Conservation (phyloP, 306 rosid genomes). For the Sechiopsis laciniata region DNA sequence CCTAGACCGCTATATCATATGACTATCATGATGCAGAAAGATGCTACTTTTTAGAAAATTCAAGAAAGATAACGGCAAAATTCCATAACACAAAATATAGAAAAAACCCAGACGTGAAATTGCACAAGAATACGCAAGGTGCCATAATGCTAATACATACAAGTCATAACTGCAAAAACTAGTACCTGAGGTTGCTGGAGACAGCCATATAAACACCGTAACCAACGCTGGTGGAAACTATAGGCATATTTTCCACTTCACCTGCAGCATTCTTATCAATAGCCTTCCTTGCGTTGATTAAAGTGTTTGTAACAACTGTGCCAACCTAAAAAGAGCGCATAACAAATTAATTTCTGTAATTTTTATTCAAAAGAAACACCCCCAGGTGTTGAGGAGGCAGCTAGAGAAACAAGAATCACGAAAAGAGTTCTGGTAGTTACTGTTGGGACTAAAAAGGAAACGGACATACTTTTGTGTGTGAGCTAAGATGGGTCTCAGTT, state of each 20-base stretch:
- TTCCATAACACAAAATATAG: too few relatives aligned
- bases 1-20: too few relatives aligned
- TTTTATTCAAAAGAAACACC: background rate
- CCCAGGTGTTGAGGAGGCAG: background rate
- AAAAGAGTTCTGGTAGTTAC: background rate
- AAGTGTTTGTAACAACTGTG: constrained; percentile 75
- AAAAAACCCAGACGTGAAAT: too few relatives aligned
- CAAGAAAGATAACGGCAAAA: too few relatives aligned
- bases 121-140: too few relatives aligned
- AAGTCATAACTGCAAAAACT: constrained; percentile 1
- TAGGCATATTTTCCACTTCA: constrained; percentile 77
- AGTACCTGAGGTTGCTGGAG: constrained; percentile 88
- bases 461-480: background rate
- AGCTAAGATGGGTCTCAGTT: background rate
- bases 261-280: constrained; percentile 55
- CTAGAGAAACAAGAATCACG: background rate
- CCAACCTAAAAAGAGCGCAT: constrained; percentile 51
- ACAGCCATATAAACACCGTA: constrained; percentile 93
- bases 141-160: background rate
- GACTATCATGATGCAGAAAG: too few relatives aligned
- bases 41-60: too few relatives aligned
- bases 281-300: constrained; percentile 71
- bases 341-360: background rate
- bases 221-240: constrained; percentile 74
- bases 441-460: background rate